phyloP scores from a whole-genome alignment of 257 asterid species.

The Lycium barbarum region DNA sequence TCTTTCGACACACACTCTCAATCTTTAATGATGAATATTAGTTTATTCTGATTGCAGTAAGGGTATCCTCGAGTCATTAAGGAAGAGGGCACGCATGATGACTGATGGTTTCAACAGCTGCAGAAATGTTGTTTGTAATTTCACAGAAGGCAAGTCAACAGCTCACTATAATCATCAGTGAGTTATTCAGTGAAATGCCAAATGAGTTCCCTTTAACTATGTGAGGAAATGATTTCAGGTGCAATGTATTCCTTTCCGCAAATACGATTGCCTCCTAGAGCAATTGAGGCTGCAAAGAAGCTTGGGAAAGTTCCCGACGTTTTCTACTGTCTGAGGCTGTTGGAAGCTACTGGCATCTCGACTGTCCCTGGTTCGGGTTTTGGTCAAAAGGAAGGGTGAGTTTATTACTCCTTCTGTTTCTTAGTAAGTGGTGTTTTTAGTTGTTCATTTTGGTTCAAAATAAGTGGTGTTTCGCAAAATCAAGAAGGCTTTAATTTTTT shows the following conservation, averaged over 20 bases:
- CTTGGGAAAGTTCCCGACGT: slow-evolving; percentile 95
- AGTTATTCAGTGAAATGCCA: background rate
- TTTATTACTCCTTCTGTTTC: background rate
- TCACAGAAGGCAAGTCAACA: slow-evolving; percentile 79
- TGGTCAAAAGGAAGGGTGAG: slow-evolving; percentile 98
- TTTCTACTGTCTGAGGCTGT: slow-evolving; percentile 90
- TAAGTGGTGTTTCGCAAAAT: too few species aligned
- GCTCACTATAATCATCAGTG: background rate
- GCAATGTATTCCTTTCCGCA: slow-evolving; percentile 99
- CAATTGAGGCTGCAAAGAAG: slow-evolving; percentile 82
- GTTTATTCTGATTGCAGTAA: slow-evolving; percentile 58
- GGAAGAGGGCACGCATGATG: slow-evolving; percentile 94
- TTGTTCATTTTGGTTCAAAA: too few species aligned
- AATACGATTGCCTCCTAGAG: slow-evolving; percentile 91
- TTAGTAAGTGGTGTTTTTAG: background rate
- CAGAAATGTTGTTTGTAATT: slow-evolving; percentile 93
- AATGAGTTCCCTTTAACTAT: slow-evolving; percentile 17
- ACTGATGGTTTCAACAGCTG: slow-evolving; percentile 99
- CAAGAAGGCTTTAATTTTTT: too few species aligned
- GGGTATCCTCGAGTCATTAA: slow-evolving; percentile 86
- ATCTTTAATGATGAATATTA: slow-evolving; percentile 21
- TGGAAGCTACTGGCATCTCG: slow-evolving; percentile 98
- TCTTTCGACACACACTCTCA: background rate
- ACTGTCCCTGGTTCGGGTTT: slow-evolving; percentile 99
- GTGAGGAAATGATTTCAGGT: slow-evolving; percentile 54